Evolutionary conservation across 1,284 basidiomycete species (phyloP).

Genomic region (Trametes hirsuta): DNA sequence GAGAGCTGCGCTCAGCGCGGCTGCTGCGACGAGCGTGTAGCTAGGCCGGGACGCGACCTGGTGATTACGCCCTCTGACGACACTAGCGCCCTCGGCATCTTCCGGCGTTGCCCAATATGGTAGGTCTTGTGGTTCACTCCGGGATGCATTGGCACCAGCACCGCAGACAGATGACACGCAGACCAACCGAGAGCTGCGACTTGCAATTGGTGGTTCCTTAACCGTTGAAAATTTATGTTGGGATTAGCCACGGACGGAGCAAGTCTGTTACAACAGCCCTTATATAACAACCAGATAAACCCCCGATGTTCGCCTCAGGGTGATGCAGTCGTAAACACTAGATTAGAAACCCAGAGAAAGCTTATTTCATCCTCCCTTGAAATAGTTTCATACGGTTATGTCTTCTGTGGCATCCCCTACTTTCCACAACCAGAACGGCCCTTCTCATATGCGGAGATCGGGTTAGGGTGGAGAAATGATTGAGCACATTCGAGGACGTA

Average conservation of each 20-base stretch:
- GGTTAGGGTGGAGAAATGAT: neutral
- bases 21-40: conserved; percentile 10
- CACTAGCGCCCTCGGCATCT: neutral
- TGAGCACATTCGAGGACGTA: conserved; percentile 15
- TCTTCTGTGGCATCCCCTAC: conserved; percentile 6
- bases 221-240: neutral
- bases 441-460: conserved; percentile 11
- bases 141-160: no score
- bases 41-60: conserved; percentile 3
- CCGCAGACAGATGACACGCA: no score
- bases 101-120: neutral
- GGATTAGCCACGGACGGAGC: no score
- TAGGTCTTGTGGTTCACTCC: neutral
- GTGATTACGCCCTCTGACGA: no score
- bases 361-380: neutral
- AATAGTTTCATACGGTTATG: neutral
- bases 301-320: neutral
- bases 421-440: conserved; percentile 41
- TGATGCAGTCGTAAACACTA: neutral
- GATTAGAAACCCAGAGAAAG: neutral
- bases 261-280: no score
- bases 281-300: neutral
- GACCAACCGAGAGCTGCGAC: no score
- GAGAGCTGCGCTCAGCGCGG: conserved; percentile 1
- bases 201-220: no score